These are phyloP conservation scores for Mycena amicta DNA, from an alignment of 768 basidiomycete species.

Conservation along the genomic window DNA sequence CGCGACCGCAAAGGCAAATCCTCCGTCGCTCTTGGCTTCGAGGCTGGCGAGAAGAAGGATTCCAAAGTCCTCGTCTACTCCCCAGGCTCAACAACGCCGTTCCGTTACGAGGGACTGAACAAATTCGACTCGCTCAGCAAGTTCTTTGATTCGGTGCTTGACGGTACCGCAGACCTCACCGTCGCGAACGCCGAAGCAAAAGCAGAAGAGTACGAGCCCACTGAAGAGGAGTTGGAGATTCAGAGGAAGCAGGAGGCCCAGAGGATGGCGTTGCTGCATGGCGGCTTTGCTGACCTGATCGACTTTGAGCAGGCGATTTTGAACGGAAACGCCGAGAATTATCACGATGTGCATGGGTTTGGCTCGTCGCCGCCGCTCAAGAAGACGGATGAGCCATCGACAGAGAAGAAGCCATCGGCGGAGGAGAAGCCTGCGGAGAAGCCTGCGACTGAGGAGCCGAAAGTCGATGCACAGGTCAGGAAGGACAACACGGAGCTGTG, in stretches of 20 bases:
- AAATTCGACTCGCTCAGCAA: conserved; percentile 77
- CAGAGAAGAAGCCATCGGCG: conserved; percentile 4
- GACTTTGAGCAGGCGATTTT: conserved; percentile 55
- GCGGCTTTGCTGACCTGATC: conserved; percentile 50
- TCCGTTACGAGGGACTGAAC: conserved; percentile 68
- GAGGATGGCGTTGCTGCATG: conserved; percentile 52
- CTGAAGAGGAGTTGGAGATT: conserved; percentile 48
- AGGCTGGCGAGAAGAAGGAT: conserved; percentile 52
- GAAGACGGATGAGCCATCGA: conserved; percentile 28
- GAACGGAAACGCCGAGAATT: conserved; percentile 44
- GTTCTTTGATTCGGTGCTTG: conserved; percentile 71
- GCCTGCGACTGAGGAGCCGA: background rate
- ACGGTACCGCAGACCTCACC: conserved; percentile 64
- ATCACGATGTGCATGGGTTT: conserved; percentile 46
- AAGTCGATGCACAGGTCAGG: too few species aligned
- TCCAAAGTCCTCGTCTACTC: conserved; percentile 76
- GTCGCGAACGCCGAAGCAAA: conserved; percentile 42
- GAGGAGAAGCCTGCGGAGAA: background rate
- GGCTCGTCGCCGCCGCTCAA: conserved; percentile 32
- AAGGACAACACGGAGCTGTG: conserved; percentile 18
- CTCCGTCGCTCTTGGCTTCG: conserved; percentile 59
- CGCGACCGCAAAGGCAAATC: conserved; percentile 67
- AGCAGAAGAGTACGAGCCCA: conserved; percentile 43
- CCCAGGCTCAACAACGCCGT: conserved; percentile 53
- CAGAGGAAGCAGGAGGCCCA: conserved; percentile 55